These are phyloP conservation scores for Pogostemon cablin DNA, from an alignment of 257 asterid genomes.

Conservation along the genomic window DNA sequence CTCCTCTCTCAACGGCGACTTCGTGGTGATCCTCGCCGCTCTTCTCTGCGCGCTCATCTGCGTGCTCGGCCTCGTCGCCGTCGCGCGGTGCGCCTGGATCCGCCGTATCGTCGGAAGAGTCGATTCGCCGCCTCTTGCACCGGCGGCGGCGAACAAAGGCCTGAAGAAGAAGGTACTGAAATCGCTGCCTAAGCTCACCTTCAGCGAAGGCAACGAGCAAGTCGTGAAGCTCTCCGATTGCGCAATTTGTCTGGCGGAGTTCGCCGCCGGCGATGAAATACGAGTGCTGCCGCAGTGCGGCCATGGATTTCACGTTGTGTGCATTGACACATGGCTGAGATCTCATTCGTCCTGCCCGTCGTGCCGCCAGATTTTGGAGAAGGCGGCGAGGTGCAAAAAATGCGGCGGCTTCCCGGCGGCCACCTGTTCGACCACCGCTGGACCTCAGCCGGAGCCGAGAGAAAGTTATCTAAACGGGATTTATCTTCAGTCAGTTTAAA, in stretches of 20 bases:
- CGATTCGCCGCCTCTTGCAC: not conserved
- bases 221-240: slow-evolving; percentile 41
- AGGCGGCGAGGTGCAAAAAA: slow-evolving; percentile 37
- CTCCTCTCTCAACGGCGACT: slow-evolving; percentile 38
- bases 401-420: slow-evolving; percentile 40
- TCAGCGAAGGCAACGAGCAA: slow-evolving; percentile 32
- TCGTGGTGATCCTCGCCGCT: slow-evolving; percentile 45
- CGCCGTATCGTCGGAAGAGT: slow-evolving; percentile 35
- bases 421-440: slow-evolving; percentile 30
- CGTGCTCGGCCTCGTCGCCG: slow-evolving; percentile 51
- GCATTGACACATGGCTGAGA: slow-evolving; percentile 50
- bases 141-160: slow-evolving; percentile 43
- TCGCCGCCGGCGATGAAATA: slow-evolving; percentile 46
- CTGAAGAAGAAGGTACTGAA: slow-evolving; percentile 48
- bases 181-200: slow-evolving; percentile 50
- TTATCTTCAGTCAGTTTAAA: slow-evolving; percentile 12
- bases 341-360: slow-evolving; percentile 55
- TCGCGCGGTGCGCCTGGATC: slow-evolving; percentile 54
- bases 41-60: slow-evolving; percentile 56
- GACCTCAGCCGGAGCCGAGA: slow-evolving; percentile 31
- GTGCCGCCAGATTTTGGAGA: slow-evolving; percentile 47
- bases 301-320: slow-evolving; percentile 49
- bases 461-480: slow-evolving; percentile 25
- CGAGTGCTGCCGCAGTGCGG: slow-evolving; percentile 56
- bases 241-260: slow-evolving; percentile 52